A percentile compares a stretch with the other conserved stretches of the same genome.
These are phyloP conservation scores for Amanita pallidorosea DNA, from an alignment of 768 basidiomycete genomes.

Conservation along the genomic window DNA sequence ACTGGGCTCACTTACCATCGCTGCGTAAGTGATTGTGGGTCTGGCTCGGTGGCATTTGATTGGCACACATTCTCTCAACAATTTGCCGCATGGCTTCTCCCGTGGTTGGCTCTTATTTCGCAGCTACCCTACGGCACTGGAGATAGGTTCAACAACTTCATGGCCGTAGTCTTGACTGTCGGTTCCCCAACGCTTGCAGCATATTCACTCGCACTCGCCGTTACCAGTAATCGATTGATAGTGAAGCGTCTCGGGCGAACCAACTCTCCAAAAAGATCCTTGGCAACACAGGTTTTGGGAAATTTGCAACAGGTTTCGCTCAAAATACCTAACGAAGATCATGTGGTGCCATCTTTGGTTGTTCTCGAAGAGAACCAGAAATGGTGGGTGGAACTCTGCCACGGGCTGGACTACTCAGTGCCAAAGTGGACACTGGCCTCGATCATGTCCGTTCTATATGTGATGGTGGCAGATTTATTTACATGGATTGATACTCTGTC, in stretches of 20 bases:
- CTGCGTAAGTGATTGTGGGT: conserved; percentile 13
- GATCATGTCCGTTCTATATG: conserved; percentile 30
- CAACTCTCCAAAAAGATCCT: conserved; percentile 18
- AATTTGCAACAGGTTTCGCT: conserved; percentile 33
- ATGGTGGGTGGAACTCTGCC: conserved; percentile 27
- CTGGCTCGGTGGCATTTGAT: conserved; percentile 14
- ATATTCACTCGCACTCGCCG: conserved; percentile 32
- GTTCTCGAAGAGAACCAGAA: conserved; percentile 29
- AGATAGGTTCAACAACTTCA: conserved; percentile 28
- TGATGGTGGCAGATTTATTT: conserved; percentile 26
- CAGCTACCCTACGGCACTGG: conserved; percentile 38
- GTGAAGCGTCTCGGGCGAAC: conserved; percentile 18
- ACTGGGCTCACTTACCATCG: background rate
- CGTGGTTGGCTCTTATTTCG: conserved; percentile 36
- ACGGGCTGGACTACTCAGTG: conserved; percentile 19
- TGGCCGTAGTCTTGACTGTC: conserved; percentile 29
- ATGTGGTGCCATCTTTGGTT: conserved; percentile 27
- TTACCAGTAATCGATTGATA: conserved; percentile 34
- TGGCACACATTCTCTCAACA: conserved; percentile 27
- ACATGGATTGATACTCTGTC: conserved; percentile 22
- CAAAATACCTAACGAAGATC: conserved; percentile 14
- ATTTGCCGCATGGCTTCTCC: conserved; percentile 34
- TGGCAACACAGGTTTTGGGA: conserved; percentile 23
- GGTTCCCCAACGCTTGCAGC: conserved; percentile 34
- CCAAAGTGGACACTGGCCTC: conserved; percentile 29